These are phyloP conservation scores for Leccinum barrowsii DNA, from an alignment of 768 basidiomycete genomes.

Conservation along the genomic window DNA sequence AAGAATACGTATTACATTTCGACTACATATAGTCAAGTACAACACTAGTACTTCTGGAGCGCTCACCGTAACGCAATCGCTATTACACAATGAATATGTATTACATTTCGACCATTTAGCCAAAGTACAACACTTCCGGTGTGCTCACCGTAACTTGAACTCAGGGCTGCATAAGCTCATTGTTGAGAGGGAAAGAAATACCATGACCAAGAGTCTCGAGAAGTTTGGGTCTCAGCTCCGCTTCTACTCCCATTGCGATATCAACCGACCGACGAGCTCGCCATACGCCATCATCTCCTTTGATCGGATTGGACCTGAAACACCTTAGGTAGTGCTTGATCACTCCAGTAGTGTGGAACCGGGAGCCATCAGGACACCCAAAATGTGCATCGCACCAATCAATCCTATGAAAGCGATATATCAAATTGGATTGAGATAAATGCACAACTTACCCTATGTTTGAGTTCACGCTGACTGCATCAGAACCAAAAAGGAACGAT, in stretches of 20 bases:
- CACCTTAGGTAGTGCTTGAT: conserved; percentile 20
- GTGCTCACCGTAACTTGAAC: background rate
- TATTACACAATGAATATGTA: too few relatives aligned
- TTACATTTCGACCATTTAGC: background rate
- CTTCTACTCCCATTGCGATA: conserved; percentile 22
- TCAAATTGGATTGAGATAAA: background rate
- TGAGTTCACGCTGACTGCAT: conserved; percentile 20
- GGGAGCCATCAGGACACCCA: conserved; percentile 17
- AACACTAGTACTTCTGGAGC: too few relatives aligned
- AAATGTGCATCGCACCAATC: conserved; percentile 24
- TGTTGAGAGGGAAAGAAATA: conserved; percentile 5
- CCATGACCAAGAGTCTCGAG: conserved; percentile 13
- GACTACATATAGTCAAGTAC: too few relatives aligned
- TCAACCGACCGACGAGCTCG: conserved; percentile 17
- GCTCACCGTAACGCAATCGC: too few relatives aligned
- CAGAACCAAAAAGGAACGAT: conserved; percentile 10
- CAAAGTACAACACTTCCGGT: background rate
- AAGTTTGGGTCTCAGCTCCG: conserved; percentile 17
- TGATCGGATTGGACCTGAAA: conserved; percentile 24
- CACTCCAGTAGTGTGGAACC: conserved; percentile 15
- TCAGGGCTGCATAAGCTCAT: background rate
- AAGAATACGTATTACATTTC: too few relatives aligned
- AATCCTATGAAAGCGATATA: conserved; percentile 7
- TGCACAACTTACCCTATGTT: conserved; percentile 16
- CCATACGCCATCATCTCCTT: conserved; percentile 19